These are phyloP conservation scores for Pseudogymnoascus destructans DNA, from an alignment of 2,329 filamentous ascomycete species.

Conservation along the genomic window DNA sequence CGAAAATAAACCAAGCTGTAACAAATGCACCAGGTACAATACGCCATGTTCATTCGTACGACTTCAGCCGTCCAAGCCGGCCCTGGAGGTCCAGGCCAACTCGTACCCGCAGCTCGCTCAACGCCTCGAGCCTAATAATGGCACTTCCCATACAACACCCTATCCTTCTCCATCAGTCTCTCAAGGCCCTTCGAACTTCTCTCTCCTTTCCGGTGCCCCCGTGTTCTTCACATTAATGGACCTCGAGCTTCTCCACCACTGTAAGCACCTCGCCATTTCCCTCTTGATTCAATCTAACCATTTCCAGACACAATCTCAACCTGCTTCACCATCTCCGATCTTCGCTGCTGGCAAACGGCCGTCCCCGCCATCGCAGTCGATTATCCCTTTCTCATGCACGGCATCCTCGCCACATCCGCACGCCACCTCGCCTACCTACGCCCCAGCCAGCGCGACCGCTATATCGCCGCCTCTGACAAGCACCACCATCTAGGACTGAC, in stretches of 20 bases:
- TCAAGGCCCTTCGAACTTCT: not conserved
- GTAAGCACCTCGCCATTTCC: not conserved
- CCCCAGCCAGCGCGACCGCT: constrained; percentile 6
- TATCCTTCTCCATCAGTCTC: constrained; percentile 1
- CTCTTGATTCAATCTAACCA: not conserved
- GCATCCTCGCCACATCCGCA: constrained; percentile 15
- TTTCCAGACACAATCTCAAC: constrained; percentile 13
- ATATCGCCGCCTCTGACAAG: constrained; percentile 8
- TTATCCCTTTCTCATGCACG: constrained; percentile 16
- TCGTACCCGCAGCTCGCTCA: not conserved
- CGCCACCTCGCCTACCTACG: constrained; percentile 14
- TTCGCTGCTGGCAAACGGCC: constrained; percentile 13
- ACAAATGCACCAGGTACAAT: constrained; percentile 15
- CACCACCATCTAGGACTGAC: constrained; percentile 13
- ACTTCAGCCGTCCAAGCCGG: constrained; percentile 1
- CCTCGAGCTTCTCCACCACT: constrained; percentile 18
- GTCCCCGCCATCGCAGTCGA: constrained; percentile 15
- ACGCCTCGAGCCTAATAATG: not conserved
- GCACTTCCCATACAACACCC: constrained; percentile 2
- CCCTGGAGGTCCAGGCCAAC: not conserved
- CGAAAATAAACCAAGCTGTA: constrained; percentile 16
- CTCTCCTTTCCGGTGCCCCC: not conserved
- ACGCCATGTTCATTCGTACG: constrained; percentile 13
- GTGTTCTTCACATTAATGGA: constrained; percentile 11
- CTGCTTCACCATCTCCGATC: constrained; percentile 11